phyloP scores from a whole-genome alignment of 2,329 filamentous ascomycete genomes.

The Ciborinia camelliae region DNA sequence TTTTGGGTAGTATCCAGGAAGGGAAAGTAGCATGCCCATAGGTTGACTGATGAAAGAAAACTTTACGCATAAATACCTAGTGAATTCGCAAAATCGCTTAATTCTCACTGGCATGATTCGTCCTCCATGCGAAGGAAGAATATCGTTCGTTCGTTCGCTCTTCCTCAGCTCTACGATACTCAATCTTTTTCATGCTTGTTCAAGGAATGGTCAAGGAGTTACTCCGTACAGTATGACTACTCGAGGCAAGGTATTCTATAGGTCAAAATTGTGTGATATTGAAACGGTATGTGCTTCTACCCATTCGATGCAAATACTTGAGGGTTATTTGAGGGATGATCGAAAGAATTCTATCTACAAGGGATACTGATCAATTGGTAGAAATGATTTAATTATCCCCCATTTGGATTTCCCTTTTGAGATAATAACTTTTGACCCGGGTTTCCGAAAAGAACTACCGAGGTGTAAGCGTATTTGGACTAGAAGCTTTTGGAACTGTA shows the following conservation, averaged over 20 bases:
- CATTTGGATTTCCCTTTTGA: background rate
- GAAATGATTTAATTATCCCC: background rate
- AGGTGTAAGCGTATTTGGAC: background rate
- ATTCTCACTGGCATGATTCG: background rate
- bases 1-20: too few relatives aligned
- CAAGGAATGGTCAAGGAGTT: background rate
- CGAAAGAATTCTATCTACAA: background rate
- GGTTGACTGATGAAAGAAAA: background rate
- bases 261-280: slow-evolving; percentile 1
- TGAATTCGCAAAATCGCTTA: too few relatives aligned
- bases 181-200: background rate
- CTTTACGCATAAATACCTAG: too few relatives aligned
- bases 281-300: slow-evolving; percentile 1
- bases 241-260: background rate
- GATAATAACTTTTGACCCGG: background rate
- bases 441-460: background rate
- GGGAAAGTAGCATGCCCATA: background rate
- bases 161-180: background rate
- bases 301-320: background rate
- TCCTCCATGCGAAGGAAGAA: background rate
- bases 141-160: background rate
- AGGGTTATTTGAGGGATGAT: slow-evolving; percentile 5
- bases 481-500: background rate
- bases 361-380: background rate
- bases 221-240: too few relatives aligned